Base-by-base conservation (phyloP, 257 asterid species). In the Apocynum venetum region DNA sequence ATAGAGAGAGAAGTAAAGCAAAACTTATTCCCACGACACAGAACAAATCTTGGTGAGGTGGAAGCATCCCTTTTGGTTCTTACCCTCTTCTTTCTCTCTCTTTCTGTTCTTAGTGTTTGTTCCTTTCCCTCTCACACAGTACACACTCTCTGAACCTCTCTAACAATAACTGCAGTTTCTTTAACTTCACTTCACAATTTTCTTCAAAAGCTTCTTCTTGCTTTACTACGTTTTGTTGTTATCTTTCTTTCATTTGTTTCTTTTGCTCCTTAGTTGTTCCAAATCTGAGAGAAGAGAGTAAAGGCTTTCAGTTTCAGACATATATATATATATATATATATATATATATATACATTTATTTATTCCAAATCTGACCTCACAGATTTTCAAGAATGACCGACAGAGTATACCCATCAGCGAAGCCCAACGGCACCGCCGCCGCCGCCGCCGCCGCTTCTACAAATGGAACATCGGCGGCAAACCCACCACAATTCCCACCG, bases 381-480 rank as follows among this genome's bases (percentile, higher is more conserved):
- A 14, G 25, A 14, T 57, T 49, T 43, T 53, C 44, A 43, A 80
- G 47, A 75, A 86, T 86, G 89, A 76, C 85, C 4, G 89, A 86
- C 72, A 84, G 88, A 78, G 88, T 84, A 1, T 79, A 80, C 71
- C 90, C 90, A 31, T 78, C 88, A 13, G 74, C 77, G 55, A 86
- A 86, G 80, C 81, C 84, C 36, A 84, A 82, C 64, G 86, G 86
- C 83, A 78, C 87, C 63, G 65, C 83, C 25, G 9, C 77, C 63
- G 20, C 85, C 68, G 57, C 84, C 38, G 15, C 74, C 51, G 36
- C 77, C 13, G 64, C 76, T 36, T 71, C 82, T 12, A 2, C 80
- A 0, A 20, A 83, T 46, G 65, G 77, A 51, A 53, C 82, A 12
- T n/a, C 76, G 0, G 31, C 59, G 40, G 43, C 57, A 74, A 48